Evolutionary conservation across 75 land plant genomes (phyloP).

Genomic region (Gnetum montanum): DNA sequence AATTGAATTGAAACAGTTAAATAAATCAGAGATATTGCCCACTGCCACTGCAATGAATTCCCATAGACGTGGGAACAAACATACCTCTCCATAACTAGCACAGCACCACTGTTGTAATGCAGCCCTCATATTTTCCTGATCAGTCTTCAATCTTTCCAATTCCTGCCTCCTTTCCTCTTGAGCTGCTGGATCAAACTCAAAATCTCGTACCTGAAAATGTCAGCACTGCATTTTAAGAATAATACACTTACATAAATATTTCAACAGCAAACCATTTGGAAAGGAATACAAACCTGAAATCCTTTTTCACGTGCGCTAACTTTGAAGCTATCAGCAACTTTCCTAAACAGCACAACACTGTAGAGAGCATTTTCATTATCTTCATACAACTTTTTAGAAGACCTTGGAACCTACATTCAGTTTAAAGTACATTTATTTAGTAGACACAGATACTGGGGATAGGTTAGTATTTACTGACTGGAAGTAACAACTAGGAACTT

Average conservation of each 20-base stretch:
- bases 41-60: no score
- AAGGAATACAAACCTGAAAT: conserved; percentile 58
- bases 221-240: conserved; percentile 1
- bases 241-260: not conserved
- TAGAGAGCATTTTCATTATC: conserved; percentile 96
- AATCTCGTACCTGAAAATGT: conserved; percentile 67
- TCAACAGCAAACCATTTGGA: not conserved
- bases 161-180: conserved; percentile 57
- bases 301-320: conserved; percentile 74
- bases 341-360: conserved; percentile 69
- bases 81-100: conserved; percentile 95
- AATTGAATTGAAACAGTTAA: no score
- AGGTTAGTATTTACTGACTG: no score
- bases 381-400: conserved; percentile 75
- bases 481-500: no score
- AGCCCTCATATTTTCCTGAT: conserved; percentile 65
- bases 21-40: no score
- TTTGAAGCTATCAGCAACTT: conserved; percentile 85
- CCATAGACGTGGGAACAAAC: no score
- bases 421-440: conserved; percentile 1
- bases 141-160: conserved; percentile 50
- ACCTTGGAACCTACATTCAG: conserved; percentile 96
- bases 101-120: conserved; percentile 91
- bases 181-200: conserved; percentile 84
- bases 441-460: no score